Conservation (phyloP, 805 yeast genomes). For the Phaffomyces thermotolerans region DNA sequence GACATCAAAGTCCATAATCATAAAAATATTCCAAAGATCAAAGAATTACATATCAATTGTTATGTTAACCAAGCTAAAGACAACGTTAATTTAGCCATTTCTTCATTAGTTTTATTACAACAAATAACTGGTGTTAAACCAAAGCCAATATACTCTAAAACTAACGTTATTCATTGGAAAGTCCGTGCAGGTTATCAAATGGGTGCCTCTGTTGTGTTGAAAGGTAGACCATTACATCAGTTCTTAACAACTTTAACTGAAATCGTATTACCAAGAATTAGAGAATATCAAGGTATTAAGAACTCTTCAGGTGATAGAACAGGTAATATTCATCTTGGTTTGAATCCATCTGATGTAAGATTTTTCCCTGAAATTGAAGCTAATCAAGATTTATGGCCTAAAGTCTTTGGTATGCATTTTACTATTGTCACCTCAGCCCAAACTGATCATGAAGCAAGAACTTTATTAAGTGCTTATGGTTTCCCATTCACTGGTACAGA, state of each 20-base stretch:
- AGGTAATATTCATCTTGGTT: slow-evolving; percentile 84
- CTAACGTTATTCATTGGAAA: slow-evolving; percentile 81
- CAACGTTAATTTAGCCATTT: slow-evolving; percentile 63
- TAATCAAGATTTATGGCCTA: slow-evolving; percentile 85
- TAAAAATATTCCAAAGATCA: slow-evolving; percentile 65
- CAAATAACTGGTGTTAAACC: slow-evolving; percentile 94
- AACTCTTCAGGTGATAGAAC: slow-evolving; percentile 72
- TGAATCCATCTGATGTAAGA: slow-evolving; percentile 67
- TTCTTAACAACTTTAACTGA: slow-evolving; percentile 83
- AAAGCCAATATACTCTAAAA: slow-evolving; percentile 58
- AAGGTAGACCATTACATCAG: slow-evolving; percentile 79
- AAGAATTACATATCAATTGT: slow-evolving; percentile 65
- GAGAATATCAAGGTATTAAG: slow-evolving; percentile 77
- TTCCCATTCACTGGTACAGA: slow-evolving; percentile 64
- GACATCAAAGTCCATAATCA: slow-evolving; percentile 62
- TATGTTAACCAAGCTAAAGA: slow-evolving; percentile 67
- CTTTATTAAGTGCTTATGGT: slow-evolving; percentile 73
- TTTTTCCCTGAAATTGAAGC: slow-evolving; percentile 91
- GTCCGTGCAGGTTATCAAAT: slow-evolving; percentile 81
- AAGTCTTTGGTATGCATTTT: slow-evolving; percentile 77
- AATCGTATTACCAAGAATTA: slow-evolving; percentile 85
- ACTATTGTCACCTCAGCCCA: slow-evolving; percentile 85
- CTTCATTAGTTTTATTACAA: slow-evolving; percentile 74
- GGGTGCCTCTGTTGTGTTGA: slow-evolving; percentile 79
- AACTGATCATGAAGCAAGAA: slow-evolving; percentile 84